Base-by-base conservation (phyloP, 2,329 filamentous ascomycete species). In the Diaporthe vexans region DNA sequence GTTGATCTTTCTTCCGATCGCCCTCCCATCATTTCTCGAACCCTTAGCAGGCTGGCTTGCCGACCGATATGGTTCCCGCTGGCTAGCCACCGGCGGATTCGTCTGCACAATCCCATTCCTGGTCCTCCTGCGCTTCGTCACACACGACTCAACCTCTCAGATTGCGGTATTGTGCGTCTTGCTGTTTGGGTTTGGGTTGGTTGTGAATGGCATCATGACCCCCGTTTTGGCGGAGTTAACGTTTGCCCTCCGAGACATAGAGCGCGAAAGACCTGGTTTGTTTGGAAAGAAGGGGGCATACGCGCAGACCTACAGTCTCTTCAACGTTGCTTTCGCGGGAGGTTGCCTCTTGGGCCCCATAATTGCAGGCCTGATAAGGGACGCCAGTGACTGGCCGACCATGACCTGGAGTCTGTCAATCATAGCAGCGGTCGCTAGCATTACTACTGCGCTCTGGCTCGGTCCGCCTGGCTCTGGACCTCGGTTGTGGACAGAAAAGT, bases 261-360 rank as follows among this genome's bases (percentile, higher is more conserved):
- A 67, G 61, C 43, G 26, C 21, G 46, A 67, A 7, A 67, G 61
- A 11, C 61, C 43, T 35, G 61, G 43, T 7, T 35, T 67, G 7
- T 67, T 67, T 52, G 61, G 61, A 11, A 67, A 67, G 29, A 67
- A 51, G 29, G 61, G 61, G 19, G 61, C 61, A 52, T 24, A 67
- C 61, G 61, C 61, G 61, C 61, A 67, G 26, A 67, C 61, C 1
- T 67, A 51, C 43, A 35, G 61, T 37, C 43, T 67, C 10, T 67
- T 51, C 61, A 51, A 51, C 24, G 24, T 63, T 33, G 58, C 58
- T 29, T 63, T 67, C 29, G 43, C 61, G 5, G 61, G 61, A 35
- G 43, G 61, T 35, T 65, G 43, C 21, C 61, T 65, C 43, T 24
- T 35, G 17, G 43, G 61, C 26, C 43, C 43, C 26, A 65, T 65